These are phyloP conservation scores for Aspergillus sp. DNA, from an alignment of 2,329 filamentous ascomycete species.

Conservation along the genomic window DNA sequence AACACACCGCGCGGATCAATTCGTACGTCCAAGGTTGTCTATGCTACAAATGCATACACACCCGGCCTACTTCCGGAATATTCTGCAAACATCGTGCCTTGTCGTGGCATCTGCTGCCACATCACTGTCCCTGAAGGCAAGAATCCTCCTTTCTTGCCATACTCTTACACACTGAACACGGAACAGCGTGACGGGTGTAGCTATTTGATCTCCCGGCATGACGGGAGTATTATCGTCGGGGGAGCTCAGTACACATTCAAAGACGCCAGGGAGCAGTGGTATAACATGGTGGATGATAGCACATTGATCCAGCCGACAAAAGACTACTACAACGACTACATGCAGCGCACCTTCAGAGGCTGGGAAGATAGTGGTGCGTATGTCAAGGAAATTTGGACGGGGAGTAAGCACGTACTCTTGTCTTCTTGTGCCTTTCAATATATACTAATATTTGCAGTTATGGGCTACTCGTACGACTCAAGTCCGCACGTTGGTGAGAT, in stretches of 20 bases:
- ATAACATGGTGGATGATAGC: constrained; percentile 39
- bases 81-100: constrained; percentile 65
- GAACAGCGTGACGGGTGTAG: constrained; percentile 45
- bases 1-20: constrained; percentile 59
- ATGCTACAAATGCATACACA: constrained; percentile 80
- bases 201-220: constrained; percentile 56
- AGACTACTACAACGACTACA: constrained; percentile 33
- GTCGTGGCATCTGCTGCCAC: constrained; percentile 50
- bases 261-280: constrained; percentile 34
- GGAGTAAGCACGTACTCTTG: constrained; percentile 15
- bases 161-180: constrained; percentile 51
- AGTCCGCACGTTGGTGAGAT: constrained; percentile 47
- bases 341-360: constrained; percentile 30
- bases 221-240: constrained; percentile 53
- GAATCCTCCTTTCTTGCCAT: constrained; percentile 27
- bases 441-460: constrained; percentile 29
- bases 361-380: constrained; percentile 31
- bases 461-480: constrained; percentile 47
- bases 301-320: constrained; percentile 42
- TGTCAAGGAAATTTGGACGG: constrained; percentile 30
- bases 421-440: too few species aligned
- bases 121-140: constrained; percentile 22
- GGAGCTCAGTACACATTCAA: constrained; percentile 47
- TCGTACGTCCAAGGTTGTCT: constrained; percentile 55
- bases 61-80: constrained; percentile 65